These are phyloP conservation scores for Syncephalastrum sp. DNA, from an alignment of 371 early-diverging fungal genomes.

Conservation along the genomic window DNA sequence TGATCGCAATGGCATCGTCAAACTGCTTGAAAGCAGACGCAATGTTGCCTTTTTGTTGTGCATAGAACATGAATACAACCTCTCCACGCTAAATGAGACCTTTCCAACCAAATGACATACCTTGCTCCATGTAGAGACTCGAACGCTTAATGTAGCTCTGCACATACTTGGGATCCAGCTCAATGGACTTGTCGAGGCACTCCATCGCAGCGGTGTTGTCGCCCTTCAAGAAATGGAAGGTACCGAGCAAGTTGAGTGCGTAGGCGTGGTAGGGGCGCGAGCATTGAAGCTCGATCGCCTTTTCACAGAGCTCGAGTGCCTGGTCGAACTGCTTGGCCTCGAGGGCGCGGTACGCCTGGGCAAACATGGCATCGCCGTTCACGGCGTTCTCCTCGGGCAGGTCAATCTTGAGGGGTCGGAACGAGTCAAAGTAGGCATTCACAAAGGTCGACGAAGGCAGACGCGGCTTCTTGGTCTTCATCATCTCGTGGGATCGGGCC, in stretches of 20 bases:
- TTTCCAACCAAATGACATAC: constrained; percentile 16
- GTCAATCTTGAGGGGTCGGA: constrained; percentile 57
- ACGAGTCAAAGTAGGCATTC: constrained; percentile 87
- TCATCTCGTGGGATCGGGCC: constrained; percentile 74
- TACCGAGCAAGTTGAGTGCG: constrained; percentile 84
- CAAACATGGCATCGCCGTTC: constrained; percentile 50
- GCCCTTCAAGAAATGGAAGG: constrained; percentile 87
- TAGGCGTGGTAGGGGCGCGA: constrained; percentile 53
- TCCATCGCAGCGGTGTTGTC: constrained; percentile 70
- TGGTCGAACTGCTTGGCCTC: constrained; percentile 62
- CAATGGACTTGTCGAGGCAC: constrained; percentile 80
- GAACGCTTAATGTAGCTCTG: constrained; percentile 89
- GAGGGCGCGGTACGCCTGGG: constrained; percentile 49
- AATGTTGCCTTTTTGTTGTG: constrained; percentile 46
- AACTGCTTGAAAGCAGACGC: constrained; percentile 67
- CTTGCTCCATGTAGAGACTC: constrained; percentile 85
- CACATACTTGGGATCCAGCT: constrained; percentile 74
- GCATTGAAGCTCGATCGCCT: constrained; percentile 65
- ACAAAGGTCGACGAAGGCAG: constrained; percentile 92
- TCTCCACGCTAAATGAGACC: no score
- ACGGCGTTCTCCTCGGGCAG: constrained; percentile 30
- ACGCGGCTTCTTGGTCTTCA: constrained; percentile 62
- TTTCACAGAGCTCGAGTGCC: constrained; percentile 67
- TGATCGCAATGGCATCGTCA: constrained; percentile 65
- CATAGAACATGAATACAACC: background rate